These are phyloP conservation scores for Cystobasidiopsis lactophilus DNA, from an alignment of 768 basidiomycete genomes.

Conservation along the genomic window DNA sequence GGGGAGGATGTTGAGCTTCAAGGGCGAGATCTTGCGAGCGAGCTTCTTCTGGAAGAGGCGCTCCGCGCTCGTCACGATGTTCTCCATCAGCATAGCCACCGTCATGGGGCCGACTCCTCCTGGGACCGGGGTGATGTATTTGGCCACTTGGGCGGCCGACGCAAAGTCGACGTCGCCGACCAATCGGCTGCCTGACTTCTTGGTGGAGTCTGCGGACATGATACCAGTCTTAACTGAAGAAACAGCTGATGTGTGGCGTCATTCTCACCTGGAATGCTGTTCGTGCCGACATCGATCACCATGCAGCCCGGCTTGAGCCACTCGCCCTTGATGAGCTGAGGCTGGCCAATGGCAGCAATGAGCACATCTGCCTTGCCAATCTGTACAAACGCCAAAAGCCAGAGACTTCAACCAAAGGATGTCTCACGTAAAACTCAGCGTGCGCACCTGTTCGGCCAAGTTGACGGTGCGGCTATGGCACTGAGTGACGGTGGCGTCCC, in stretches of 20 bases:
- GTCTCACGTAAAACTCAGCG: too few relatives aligned
- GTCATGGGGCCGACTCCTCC: constrained; percentile 99
- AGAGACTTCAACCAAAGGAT: background rate
- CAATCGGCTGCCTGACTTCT: constrained; percentile 84
- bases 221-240: background rate
- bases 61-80: constrained; percentile 65
- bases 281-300: constrained; percentile 95
- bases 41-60: constrained; percentile 48
- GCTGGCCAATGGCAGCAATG: constrained; percentile 85
- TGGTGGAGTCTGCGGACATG: constrained; percentile 42
- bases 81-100: constrained; percentile 91
- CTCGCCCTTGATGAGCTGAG: constrained; percentile 70
- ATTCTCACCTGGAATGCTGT: constrained; percentile 71
- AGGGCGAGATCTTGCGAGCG: constrained; percentile 45
- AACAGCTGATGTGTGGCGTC: too few relatives aligned
- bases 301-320: constrained; percentile 92
- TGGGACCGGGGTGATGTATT: constrained; percentile 87
- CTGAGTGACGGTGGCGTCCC: constrained; percentile 89
- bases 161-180: constrained; percentile 87
- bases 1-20: constrained; percentile 52
- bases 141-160: constrained; percentile 53
- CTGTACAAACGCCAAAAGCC: constrained; percentile 32
- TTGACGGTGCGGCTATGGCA: constrained; percentile 82
- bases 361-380: constrained; percentile 71
- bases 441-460: constrained; percentile 53